Conservation (phyloP, 2,329 filamentous ascomycete genomes). For the Pseudocercospora crystallina region DNA sequence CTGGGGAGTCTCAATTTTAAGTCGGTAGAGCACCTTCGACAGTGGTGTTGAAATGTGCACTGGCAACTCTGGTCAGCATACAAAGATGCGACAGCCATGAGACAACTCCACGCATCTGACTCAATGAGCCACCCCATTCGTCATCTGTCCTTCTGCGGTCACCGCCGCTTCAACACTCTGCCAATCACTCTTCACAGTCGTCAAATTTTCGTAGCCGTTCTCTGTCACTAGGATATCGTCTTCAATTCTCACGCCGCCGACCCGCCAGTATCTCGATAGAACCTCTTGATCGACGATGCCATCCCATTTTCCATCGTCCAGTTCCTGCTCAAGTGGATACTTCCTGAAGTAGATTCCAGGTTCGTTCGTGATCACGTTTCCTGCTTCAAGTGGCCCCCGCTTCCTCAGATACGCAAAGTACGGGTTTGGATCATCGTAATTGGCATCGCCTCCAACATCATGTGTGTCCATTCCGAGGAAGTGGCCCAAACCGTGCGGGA, state of each 20-base stretch:
- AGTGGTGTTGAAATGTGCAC: no score
- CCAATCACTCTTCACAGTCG: constrained; percentile 67
- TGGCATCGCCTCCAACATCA: constrained; percentile 50
- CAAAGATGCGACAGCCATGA: not conserved
- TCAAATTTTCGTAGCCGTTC: constrained; percentile 79
- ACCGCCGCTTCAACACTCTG: constrained; percentile 29
- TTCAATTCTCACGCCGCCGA: constrained; percentile 91
- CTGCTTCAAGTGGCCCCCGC: constrained; percentile 48
- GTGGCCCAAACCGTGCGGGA: constrained; percentile 53
- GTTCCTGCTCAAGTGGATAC: constrained; percentile 69
- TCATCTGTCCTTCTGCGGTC: constrained; percentile 4
- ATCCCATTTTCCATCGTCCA: constrained; percentile 60
- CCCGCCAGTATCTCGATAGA: constrained; percentile 68
- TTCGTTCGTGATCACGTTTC: constrained; percentile 89
- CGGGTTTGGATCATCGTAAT: constrained; percentile 67
- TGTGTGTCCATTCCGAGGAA: constrained; percentile 56
- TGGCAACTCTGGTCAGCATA: no score
- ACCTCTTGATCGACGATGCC: constrained; percentile 65
- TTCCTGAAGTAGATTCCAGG: constrained; percentile 81
- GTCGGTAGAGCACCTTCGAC: no score
- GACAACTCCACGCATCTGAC: not conserved
- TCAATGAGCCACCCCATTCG: constrained; percentile 7
- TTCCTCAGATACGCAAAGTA: constrained; percentile 88
- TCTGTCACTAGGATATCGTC: constrained; percentile 80
- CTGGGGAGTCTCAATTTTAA: no score